These are phyloP conservation scores for Serendipita sp. DNA, from an alignment of 768 basidiomycete genomes.

Conservation along the genomic window DNA sequence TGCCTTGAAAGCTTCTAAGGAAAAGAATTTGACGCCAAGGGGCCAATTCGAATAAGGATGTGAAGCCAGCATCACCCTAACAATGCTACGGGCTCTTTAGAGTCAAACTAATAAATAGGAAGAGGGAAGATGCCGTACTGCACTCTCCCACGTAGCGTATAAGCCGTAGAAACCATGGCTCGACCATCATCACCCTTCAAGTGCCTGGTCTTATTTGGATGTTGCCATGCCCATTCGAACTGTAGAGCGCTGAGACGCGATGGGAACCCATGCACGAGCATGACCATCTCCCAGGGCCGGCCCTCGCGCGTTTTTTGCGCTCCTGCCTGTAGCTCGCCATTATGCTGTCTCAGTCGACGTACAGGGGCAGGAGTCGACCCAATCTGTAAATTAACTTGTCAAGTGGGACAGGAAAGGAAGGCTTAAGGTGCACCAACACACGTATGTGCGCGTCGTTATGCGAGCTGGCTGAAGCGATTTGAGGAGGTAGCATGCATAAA, in stretches of 20 bases:
- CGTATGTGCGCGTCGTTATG: slow-evolving; percentile 45
- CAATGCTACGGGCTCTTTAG: slow-evolving; percentile 27
- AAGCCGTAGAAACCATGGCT: slow-evolving; percentile 5
- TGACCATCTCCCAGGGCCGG: slow-evolving; percentile 69
- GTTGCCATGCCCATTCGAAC: slow-evolving; percentile 82
- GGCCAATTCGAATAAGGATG: slow-evolving; percentile 62
- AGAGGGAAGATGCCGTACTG: not conserved
- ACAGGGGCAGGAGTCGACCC: not conserved
- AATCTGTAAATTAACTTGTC: not conserved
- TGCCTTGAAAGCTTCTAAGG: slow-evolving; percentile 36
- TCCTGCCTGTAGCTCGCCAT: slow-evolving; percentile 57
- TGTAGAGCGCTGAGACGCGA: slow-evolving; percentile 58
- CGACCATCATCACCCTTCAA: not conserved
- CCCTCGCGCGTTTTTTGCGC: slow-evolving; percentile 47
- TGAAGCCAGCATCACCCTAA: slow-evolving; percentile 42
- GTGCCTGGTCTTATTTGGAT: slow-evolving; percentile 39
- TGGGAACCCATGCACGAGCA: slow-evolving; percentile 75
- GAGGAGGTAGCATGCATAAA: slow-evolving; percentile 75
- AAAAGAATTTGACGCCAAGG: slow-evolving; percentile 60
- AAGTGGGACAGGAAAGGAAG: not conserved
- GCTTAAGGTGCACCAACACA: slow-evolving; percentile 14
- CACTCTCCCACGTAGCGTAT: too few relatives aligned
- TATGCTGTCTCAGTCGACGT: slow-evolving; percentile 41
- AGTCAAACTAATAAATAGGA: not conserved
- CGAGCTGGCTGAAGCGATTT: slow-evolving; percentile 43